phyloP scores from a whole-genome alignment of 2,329 filamentous ascomycete genomes.

The Diplodia intermedia region DNA sequence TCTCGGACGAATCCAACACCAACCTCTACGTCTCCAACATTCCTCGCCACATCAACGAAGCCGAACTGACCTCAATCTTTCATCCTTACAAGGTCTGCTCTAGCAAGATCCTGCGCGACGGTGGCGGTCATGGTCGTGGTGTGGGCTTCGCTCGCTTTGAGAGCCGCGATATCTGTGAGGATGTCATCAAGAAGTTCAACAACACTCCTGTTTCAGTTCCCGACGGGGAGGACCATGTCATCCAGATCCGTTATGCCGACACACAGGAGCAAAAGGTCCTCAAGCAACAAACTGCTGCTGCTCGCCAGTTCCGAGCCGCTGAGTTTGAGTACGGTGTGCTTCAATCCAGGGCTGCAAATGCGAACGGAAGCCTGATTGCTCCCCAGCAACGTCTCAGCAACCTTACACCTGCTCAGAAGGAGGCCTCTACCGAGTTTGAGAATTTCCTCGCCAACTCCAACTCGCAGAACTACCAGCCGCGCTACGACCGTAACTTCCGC shows the following conservation, averaged over 20 bases:
- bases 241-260: conserved; percentile 95
- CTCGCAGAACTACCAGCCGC: conserved; percentile 13
- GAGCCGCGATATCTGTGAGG: conserved; percentile 84
- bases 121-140: conserved; percentile 89
- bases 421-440: conserved; percentile 48
- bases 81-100: conserved; percentile 83
- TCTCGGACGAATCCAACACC: conserved; percentile 86
- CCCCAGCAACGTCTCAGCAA: conserved; percentile 45
- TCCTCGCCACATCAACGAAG: conserved; percentile 88
- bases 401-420: conserved; percentile 45
- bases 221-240: conserved; percentile 75
- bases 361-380: conserved; percentile 37
- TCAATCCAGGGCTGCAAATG: conserved; percentile 26
- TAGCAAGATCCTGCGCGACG: conserved; percentile 92
- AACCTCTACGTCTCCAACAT: conserved; percentile 99
- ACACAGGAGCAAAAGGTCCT: conserved; percentile 96
- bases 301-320: conserved; percentile 92
- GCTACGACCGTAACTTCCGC: conserved; percentile 29
- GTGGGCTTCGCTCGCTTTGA: conserved; percentile 98
- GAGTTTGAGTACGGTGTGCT: conserved; percentile 70
- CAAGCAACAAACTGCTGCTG: conserved; percentile 94
- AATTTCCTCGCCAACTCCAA: conserved; percentile 41
- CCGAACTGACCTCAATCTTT: conserved; percentile 80
- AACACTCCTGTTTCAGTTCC: conserved; percentile 66
- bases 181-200: conserved; percentile 86